Conservation (phyloP, 495 filamentous ascomycete species). For the Geopyxis carbonaria region DNA sequence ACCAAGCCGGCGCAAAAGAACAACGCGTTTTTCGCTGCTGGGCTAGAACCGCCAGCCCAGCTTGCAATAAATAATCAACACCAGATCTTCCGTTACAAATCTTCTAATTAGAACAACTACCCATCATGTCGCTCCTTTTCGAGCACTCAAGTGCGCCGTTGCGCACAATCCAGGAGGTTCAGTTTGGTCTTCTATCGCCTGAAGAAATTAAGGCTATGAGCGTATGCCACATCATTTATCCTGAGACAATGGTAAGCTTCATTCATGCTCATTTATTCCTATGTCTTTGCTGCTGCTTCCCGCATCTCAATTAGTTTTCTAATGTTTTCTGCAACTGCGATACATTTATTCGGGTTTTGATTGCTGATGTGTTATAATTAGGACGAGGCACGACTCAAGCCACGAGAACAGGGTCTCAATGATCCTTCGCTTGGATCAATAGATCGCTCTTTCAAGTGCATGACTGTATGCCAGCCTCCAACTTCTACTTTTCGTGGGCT, state of each 20-base stretch:
- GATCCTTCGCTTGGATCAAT: slow-evolving; percentile 89
- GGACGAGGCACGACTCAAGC: slow-evolving; percentile 77
- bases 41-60: no score
- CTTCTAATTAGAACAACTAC: no score
- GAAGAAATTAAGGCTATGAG: slow-evolving; percentile 98
- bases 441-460: slow-evolving; percentile 82
- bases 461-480: slow-evolving; percentile 39
- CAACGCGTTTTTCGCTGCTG: no score
- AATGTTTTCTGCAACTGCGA: no score
- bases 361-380: slow-evolving; percentile 22
- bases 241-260: slow-evolving; percentile 72
- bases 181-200: slow-evolving; percentile 89
- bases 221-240: slow-evolving; percentile 78
- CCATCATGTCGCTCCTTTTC: slow-evolving; percentile 79
- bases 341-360: background rate
- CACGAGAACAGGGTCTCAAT: slow-evolving; percentile 76
- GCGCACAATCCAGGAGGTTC: slow-evolving; percentile 92
- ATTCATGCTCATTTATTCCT: no score
- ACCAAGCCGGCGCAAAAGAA: no score
- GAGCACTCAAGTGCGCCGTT: slow-evolving; percentile 84
- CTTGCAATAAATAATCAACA: no score
- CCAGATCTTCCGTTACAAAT: no score
- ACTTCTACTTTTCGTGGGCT: background rate
- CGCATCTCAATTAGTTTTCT: no score
- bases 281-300: no score